Percentiles rank a stretch among this genome's conserved stretches.
Conservation (phyloP, 225 moss, liverwort and hornwort species). For the Lunularia cruciata region DNA sequence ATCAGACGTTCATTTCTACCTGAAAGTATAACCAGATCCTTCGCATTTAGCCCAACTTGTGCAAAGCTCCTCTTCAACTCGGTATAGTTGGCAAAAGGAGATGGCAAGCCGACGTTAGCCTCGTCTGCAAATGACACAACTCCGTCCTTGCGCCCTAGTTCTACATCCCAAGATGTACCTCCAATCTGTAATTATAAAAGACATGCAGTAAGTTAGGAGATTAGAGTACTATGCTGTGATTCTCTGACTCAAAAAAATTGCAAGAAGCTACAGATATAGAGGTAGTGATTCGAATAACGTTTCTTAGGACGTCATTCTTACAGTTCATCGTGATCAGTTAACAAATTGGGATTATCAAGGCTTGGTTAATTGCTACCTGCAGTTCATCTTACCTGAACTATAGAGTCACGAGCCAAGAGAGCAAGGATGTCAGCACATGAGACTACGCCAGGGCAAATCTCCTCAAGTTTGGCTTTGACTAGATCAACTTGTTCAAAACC, state of each 20-base stretch:
- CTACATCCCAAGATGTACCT: not conserved
- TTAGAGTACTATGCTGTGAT: too few relatives aligned
- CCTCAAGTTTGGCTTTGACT: slow-evolving; percentile 49
- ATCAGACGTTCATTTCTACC: too few relatives aligned
- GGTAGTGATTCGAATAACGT: too few relatives aligned
- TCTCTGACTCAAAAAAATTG: too few relatives aligned
- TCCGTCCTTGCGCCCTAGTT: slow-evolving; percentile 2
- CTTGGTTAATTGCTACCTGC: too few relatives aligned
- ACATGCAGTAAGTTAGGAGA: too few relatives aligned
- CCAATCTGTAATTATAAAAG: too few relatives aligned
- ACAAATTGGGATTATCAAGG: too few relatives aligned
- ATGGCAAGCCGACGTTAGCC: not conserved
- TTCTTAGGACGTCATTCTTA: too few relatives aligned
- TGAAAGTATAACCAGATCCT: slow-evolving; percentile 3
- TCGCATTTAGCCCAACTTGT: not conserved
- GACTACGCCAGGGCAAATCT: slow-evolving; percentile 47
- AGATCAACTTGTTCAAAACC: slow-evolving; percentile 56
- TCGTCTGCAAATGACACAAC: not conserved
- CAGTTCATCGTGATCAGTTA: too few relatives aligned
- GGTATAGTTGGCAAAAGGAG: not conserved
- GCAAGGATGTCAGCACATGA: slow-evolving; percentile 73
- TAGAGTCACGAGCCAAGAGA: slow-evolving; percentile 8
- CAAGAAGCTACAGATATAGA: too few relatives aligned
- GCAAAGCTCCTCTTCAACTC: not conserved
- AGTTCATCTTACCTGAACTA: not conserved